Conservation (phyloP, 2,329 filamentous ascomycete genomes). For the Aphanocladium album region DNA sequence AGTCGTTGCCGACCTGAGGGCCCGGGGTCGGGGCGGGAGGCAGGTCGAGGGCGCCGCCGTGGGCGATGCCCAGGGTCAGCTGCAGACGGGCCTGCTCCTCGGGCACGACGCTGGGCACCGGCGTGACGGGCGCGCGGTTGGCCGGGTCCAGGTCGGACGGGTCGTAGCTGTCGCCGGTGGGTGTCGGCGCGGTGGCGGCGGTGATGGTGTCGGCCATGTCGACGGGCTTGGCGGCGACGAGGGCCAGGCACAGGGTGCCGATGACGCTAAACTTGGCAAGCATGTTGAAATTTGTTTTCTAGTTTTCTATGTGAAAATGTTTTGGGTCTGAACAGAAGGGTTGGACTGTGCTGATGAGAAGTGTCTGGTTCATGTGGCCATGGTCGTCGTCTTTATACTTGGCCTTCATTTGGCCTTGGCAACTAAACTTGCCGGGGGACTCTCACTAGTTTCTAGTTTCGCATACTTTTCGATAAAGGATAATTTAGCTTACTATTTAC, state of each 20-base stretch:
- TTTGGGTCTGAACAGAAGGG: no score
- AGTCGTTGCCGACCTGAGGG: neutral
- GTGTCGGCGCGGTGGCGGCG: neutral
- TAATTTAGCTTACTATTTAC: neutral
- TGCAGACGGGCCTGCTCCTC: neutral
- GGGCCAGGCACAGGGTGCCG: neutral
- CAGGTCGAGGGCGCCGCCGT: conserved; percentile 3
- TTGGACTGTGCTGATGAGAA: no score
- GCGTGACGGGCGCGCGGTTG: neutral
- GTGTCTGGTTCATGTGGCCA: no score
- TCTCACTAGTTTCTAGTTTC: neutral
- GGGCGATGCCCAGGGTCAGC: conserved; percentile 2
- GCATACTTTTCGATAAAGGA: neutral
- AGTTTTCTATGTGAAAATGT: neutral
- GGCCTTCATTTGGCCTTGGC: no score
- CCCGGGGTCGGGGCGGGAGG: neutral
- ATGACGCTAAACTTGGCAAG: neutral
- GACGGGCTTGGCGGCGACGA: conserved; percentile 1
- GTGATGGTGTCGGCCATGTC: neutral
- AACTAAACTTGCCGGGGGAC: no score
- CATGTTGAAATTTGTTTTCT: neutral
- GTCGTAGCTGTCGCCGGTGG: neutral
- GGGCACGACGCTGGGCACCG: neutral
- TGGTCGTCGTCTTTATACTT: no score
- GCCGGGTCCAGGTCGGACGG: neutral